Conservation (phyloP, 2,329 filamentous ascomycete genomes). For the Trichoderma harzianum region DNA sequence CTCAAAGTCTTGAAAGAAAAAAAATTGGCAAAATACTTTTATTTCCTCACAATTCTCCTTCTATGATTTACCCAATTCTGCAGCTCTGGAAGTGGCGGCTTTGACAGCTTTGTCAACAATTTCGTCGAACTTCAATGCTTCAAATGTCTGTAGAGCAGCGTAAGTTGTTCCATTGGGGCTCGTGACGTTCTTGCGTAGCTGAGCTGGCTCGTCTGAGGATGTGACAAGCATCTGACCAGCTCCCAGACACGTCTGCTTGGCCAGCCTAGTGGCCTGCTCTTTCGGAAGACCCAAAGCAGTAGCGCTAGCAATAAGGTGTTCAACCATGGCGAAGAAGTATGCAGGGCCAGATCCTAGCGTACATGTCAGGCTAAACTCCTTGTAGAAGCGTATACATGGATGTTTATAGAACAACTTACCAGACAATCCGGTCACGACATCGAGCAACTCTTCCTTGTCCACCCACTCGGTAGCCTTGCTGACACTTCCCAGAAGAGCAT, state of each 20-base stretch:
- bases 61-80: slow-evolving; percentile 39
- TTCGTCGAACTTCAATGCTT: slow-evolving; percentile 40
- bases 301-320: slow-evolving; percentile 46
- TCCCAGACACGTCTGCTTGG: slow-evolving; percentile 50
- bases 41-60: not conserved
- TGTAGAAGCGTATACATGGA: not conserved
- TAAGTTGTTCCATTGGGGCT: slow-evolving; percentile 52
- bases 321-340: slow-evolving; percentile 53
- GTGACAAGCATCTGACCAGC: slow-evolving; percentile 50
- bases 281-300: slow-evolving; percentile 42
- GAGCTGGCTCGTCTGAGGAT: slow-evolving; percentile 43
- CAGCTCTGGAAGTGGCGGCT: slow-evolving; percentile 41
- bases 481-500: slow-evolving; percentile 42
- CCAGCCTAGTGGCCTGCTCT: slow-evolving; percentile 48
- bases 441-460: slow-evolving; percentile 46
- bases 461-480: slow-evolving; percentile 50
- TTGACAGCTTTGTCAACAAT: slow-evolving; percentile 46
- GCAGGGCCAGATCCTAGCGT: slow-evolving; percentile 47
- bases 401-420: slow-evolving; percentile 33
- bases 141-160: slow-evolving; percentile 48
- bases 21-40: not conserved
- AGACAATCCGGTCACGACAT: slow-evolving; percentile 49
- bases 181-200: slow-evolving; percentile 50
- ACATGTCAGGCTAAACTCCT: not conserved
- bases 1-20: not conserved